A percentile compares a stretch with the other conserved stretches of the same genome.
Evolutionary conservation across 805 yeast species (phyloP).

Genomic region (Monosporozyma unispora): DNA sequence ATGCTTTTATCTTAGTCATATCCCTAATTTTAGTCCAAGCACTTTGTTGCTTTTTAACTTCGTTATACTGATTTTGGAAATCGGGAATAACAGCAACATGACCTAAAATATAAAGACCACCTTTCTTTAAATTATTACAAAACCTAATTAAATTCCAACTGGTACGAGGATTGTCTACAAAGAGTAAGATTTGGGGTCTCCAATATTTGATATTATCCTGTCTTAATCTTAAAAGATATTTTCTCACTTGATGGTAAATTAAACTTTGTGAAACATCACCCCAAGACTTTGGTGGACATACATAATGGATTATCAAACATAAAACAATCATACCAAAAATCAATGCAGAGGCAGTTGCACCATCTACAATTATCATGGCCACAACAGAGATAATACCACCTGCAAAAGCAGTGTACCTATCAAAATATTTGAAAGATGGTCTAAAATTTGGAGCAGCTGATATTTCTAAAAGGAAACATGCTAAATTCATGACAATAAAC

Average conservation of each 20-base stretch:
- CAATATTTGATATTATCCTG: constrained; percentile 95
- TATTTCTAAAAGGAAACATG: constrained; percentile 78
- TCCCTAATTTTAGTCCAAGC: constrained; percentile 87
- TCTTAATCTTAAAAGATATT: constrained; percentile 64
- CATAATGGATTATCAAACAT: constrained; percentile 74
- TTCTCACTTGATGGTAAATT: constrained; percentile 93
- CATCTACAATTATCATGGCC: constrained; percentile 95
- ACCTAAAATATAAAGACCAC: constrained; percentile 86
- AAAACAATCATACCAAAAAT: constrained; percentile 55
- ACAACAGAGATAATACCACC: constrained; percentile 63
- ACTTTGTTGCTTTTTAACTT: constrained; percentile 58
- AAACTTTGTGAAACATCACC: constrained; percentile 96
- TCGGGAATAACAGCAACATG: constrained; percentile 63
- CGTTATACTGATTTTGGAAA: constrained; percentile 57
- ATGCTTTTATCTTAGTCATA: constrained; percentile 71
- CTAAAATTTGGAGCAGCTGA: constrained; percentile 98
- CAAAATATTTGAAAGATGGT: constrained; percentile 87
- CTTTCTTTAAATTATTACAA: constrained; percentile 91
- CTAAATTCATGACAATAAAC: constrained; percentile 85
- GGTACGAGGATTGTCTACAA: constrained; percentile 87
- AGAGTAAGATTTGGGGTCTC: constrained; percentile 88
- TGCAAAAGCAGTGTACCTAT: constrained; percentile 65
- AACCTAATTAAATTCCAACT: constrained; percentile 87
- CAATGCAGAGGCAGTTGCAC: constrained; percentile 73
- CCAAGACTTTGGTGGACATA: constrained; percentile 93